Conservation (phyloP, 805 yeast genomes). For the Clavispora carvajalis region DNA sequence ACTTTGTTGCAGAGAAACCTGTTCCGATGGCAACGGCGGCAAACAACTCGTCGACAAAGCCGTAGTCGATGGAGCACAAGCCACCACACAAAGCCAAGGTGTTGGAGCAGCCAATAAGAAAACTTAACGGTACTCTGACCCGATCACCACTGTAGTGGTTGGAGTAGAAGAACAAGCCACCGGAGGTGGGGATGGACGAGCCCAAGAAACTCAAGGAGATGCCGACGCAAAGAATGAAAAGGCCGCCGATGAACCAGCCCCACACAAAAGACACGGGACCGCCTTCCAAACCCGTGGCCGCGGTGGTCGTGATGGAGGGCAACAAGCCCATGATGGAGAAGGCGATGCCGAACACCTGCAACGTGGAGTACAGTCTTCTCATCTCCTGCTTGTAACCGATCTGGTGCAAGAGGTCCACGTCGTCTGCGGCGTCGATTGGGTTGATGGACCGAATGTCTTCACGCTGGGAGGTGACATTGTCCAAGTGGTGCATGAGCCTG, state of each 20-base stretch:
- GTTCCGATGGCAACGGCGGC: constrained; percentile 52
- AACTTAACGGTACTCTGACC: constrained; percentile 6
- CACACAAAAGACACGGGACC: constrained; percentile 9
- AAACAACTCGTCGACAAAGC: constrained; percentile 53
- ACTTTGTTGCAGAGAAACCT: constrained; percentile 46
- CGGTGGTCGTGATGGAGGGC: constrained; percentile 6
- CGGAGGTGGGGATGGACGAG: constrained; percentile 9
- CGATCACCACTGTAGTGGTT: constrained; percentile 7
- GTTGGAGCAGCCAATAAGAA: constrained; percentile 59
- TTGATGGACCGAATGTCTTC: constrained; percentile 5
- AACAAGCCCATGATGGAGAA: constrained; percentile 6
- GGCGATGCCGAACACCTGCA: constrained; percentile 6
- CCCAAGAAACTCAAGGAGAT: constrained; percentile 9
- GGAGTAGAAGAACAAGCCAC: constrained; percentile 9
- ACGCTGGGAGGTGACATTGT: constrained; percentile 2
- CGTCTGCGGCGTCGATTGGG: constrained; percentile 5
- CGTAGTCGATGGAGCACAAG: constrained; percentile 62
- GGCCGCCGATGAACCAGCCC: constrained; percentile 8
- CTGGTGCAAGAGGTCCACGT: constrained; percentile 4
- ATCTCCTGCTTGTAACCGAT: constrained; percentile 7
- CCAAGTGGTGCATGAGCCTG: constrained; percentile 1
- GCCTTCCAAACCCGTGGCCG: constrained; percentile 5
- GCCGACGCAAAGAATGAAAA: constrained; percentile 6
- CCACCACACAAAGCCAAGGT: constrained; percentile 62
- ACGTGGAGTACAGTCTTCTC: constrained; percentile 2